phyloP scores from a whole-genome alignment of 2,329 filamentous ascomycete species.

The Colletotrichum sp. region DNA sequence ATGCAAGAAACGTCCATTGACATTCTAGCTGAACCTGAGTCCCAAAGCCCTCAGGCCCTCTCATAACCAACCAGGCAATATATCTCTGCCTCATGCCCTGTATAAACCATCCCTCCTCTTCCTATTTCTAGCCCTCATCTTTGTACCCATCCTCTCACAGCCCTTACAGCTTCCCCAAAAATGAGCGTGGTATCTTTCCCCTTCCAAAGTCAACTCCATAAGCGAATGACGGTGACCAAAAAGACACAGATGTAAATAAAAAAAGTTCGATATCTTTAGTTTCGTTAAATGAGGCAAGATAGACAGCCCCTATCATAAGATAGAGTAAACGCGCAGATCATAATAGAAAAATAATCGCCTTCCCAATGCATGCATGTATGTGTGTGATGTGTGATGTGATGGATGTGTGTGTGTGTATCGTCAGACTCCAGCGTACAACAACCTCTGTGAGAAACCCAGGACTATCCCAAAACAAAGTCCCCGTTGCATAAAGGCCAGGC shows the following conservation, averaged over 20 bases:
- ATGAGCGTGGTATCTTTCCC: constrained; percentile 13
- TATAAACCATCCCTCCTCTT: background rate
- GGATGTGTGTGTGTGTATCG: constrained; percentile 23
- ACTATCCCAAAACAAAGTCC: constrained; percentile 14
- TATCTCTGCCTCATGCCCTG: rapidly evolving
- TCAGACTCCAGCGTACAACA: constrained; percentile 22
- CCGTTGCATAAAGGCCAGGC: background rate
- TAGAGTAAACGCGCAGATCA: background rate
- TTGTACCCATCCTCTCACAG: background rate
- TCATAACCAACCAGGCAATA: rapidly evolving
- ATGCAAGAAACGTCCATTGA: background rate
- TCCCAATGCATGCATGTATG: constrained; percentile 22
- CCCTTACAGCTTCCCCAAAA: background rate
- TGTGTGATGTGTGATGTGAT: constrained; percentile 19
- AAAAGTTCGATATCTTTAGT: background rate
- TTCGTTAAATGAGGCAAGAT: background rate
- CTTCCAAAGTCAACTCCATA: background rate
- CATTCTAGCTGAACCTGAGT: background rate
- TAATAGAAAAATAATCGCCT: constrained; percentile 2
- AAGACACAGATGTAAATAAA: background rate
- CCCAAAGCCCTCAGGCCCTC: background rate
- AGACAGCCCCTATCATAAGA: background rate
- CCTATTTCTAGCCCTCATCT: no score
- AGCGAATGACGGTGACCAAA: background rate
- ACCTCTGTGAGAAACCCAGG: constrained; percentile 16